Evolutionary conservation across 1,139 yeast genomes (phyloP).

Genomic region (Candida pseudoviswanathii): DNA sequence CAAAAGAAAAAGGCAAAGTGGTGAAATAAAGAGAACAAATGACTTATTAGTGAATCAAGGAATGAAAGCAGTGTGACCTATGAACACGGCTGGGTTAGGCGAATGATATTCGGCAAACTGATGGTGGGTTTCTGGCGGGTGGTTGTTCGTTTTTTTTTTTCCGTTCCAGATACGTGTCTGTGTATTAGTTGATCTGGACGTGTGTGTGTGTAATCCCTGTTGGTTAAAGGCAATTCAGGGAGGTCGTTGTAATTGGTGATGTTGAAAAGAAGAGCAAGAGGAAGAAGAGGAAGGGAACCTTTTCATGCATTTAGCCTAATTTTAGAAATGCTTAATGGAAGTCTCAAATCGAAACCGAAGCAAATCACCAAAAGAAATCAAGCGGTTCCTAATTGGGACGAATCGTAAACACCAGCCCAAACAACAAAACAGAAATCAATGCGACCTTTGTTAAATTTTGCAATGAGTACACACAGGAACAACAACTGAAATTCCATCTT

Average conservation of each 20-base stretch:
- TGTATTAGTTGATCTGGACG: too few species aligned
- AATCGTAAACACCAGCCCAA: background rate
- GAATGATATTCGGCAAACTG: too few species aligned
- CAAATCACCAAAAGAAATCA: background rate
- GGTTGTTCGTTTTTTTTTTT: too few species aligned
- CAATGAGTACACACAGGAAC: background rate
- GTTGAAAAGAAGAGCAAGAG: background rate
- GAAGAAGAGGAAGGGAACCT: background rate
- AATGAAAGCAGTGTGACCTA: background rate
- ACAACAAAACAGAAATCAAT: background rate
- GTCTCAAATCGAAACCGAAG: background rate
- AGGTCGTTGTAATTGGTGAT: too few species aligned
- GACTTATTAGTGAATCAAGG: background rate
- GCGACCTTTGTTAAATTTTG: background rate
- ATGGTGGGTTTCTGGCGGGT: too few species aligned
- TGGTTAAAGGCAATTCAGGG: too few species aligned
- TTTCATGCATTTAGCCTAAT: background rate
- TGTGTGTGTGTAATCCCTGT: too few species aligned
- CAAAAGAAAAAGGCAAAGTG: background rate
- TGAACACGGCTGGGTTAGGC: background rate
- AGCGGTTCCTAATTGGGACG: background rate
- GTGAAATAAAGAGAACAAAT: too few species aligned
- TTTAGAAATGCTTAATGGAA: background rate
- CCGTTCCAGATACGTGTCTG: background rate
- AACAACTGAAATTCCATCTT: background rate